Evolutionary conservation across 768 basidiomycete genomes (phyloP), one percentile per base, ranked within the genome.

Genomic region (Lactarius pseudohatsudake): DNA sequence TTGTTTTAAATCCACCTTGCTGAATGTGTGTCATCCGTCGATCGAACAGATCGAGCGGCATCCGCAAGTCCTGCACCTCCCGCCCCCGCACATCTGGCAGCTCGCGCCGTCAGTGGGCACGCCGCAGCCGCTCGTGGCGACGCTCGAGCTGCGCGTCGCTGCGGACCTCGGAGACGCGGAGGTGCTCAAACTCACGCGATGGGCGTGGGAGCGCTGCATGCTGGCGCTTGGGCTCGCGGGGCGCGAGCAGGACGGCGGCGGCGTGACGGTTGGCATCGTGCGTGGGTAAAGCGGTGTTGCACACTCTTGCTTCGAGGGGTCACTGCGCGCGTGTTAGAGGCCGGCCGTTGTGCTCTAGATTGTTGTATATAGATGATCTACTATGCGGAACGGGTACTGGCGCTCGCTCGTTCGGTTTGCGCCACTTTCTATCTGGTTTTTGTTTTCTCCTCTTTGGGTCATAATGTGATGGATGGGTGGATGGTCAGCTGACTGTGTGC

Each of bases 81-180:
- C 90, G 1, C 87, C 91, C 13, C 93, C 92, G 1, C 92, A 94
- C 69, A 86, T 96, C 62, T 96, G 92, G 92, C 92, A 95, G 72
- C 84, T 96, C 53, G 82, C 85, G 38, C 75, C 74, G 57, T 75
- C 62, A 58, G 72, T 59, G 41, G 62, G 64, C 4, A 62, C 53
- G 7, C 59, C 72, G 22, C 72, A 65, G 74, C 79, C 75, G n/a
- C 79, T 93, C 65, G 82, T 96, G 16, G 86, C 92, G 36, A 92
- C 94, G 36, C 79, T 96, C 30, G 89, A 93, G 73, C 76, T 92
- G 54, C 92, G 93, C 72, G 90, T 96, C 16, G 77, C 80, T 43
- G 75, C 80, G 43, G 86, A 88, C 64, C 73, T 92, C 50, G 81
- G 80, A 8, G 93, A 95, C 75, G 82, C 81, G 30, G 90, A 91